These are phyloP conservation scores for Fusarium sp. DNA, from an alignment of 2,329 filamentous ascomycete genomes.

Conservation along the genomic window DNA sequence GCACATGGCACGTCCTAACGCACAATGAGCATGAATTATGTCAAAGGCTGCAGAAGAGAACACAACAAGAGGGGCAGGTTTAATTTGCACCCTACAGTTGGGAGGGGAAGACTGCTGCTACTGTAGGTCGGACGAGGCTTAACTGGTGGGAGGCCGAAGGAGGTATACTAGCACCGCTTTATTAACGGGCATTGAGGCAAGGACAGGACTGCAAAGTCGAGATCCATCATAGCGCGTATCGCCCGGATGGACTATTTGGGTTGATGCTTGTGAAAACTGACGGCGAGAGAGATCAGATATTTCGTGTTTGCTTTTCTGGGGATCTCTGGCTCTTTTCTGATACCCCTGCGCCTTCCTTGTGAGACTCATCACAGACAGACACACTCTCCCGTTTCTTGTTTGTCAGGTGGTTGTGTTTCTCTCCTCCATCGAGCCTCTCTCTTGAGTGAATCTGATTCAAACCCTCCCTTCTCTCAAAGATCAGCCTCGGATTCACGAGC, in stretches of 20 bases:
- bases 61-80: slow-evolving; percentile 35
- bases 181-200: slow-evolving; percentile 2
- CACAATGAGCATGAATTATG: slow-evolving; percentile 20
- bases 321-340: slow-evolving; percentile 14
- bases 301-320: slow-evolving; percentile 12
- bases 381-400: neutral
- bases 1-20: slow-evolving; percentile 20
- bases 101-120: slow-evolving; percentile 27
- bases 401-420: slow-evolving; percentile 13
- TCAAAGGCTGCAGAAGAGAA: slow-evolving; percentile 23
- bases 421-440: slow-evolving; percentile 23
- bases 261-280: slow-evolving; percentile 28
- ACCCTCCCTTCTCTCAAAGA: slow-evolving; percentile 4
- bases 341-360: slow-evolving; percentile 16
- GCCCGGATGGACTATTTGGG: slow-evolving; percentile 17
- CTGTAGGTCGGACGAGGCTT: slow-evolving; percentile 22
- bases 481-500: slow-evolving; percentile 34
- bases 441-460: neutral
- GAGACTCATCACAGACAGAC: slow-evolving; percentile 33
- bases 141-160: slow-evolving; percentile 29
- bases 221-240: slow-evolving; percentile 18
- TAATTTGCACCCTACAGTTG: slow-evolving; percentile 37
- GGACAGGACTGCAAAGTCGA: slow-evolving; percentile 1
- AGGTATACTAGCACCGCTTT: slow-evolving; percentile 25
- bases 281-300: neutral